These are phyloP conservation scores for Lecanicillium sp. DNA, from an alignment of 2,329 filamentous ascomycete genomes.

Conservation along the genomic window DNA sequence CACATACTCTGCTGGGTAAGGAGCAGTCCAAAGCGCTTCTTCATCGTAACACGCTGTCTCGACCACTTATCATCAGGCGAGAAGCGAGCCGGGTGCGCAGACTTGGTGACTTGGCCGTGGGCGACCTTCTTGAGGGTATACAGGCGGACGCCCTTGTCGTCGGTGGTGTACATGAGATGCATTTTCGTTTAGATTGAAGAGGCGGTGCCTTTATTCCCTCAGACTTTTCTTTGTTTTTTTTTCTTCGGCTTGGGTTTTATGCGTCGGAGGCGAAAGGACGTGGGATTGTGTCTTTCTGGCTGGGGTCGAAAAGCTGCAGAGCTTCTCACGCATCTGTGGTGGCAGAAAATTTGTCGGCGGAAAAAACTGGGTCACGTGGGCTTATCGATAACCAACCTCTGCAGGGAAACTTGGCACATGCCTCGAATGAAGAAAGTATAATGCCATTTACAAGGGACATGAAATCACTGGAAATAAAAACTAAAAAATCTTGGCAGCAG, in stretches of 20 bases:
- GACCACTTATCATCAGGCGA: constrained; percentile 99
- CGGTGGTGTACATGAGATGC: constrained; percentile 77
- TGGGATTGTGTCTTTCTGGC: too few species aligned
- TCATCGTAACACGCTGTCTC: constrained; percentile 87
- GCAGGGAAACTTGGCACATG: too few species aligned
- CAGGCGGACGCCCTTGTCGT: constrained; percentile 72
- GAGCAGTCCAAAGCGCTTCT: constrained; percentile 85
- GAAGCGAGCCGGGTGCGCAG: constrained; percentile 91
- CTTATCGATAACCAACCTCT: constrained; percentile 7
- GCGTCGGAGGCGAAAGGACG: too few species aligned
- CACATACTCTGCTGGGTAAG: constrained; percentile 63
- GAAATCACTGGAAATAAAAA: too few species aligned
- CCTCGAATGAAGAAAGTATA: not conserved
- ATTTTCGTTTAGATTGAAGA: constrained; percentile 27
- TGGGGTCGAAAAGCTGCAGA: too few species aligned
- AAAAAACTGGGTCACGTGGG: constrained; percentile 1
- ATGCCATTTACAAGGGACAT: too few species aligned
- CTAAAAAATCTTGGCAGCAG: not conserved
- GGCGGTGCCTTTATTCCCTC: not conserved
- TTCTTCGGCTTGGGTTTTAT: too few species aligned
- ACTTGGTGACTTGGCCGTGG: constrained; percentile 83
- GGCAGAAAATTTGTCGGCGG: constrained; percentile 5
- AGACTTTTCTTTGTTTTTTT: too few species aligned
- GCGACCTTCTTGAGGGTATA: constrained; percentile 94
- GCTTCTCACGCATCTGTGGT: not conserved